Percentiles rank a stretch among this genome's conserved stretches.
phyloP scores from a whole-genome alignment of 2,329 filamentous ascomycete species.

The Aspergillus pseudonomiae region DNA sequence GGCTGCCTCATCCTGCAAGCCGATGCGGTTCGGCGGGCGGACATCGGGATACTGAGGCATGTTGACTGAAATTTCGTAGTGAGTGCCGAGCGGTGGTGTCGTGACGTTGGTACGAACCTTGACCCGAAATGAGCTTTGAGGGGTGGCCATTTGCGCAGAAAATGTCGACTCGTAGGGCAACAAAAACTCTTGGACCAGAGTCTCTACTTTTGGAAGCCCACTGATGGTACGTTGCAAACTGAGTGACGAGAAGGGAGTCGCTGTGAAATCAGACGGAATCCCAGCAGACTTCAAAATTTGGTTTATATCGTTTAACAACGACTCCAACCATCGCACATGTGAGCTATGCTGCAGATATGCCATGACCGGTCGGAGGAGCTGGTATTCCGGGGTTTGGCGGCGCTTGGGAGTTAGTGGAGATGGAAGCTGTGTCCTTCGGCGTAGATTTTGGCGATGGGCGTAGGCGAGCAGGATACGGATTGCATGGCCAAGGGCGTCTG shows the following conservation, averaged over 20 bases:
- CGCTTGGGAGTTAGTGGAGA: conserved; percentile 57
- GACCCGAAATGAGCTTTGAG: conserved; percentile 42
- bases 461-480: conserved; percentile 78
- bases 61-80: conserved; percentile 41
- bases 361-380: conserved; percentile 63
- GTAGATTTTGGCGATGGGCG: conserved; percentile 74
- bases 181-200: conserved; percentile 46
- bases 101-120: conserved; percentile 40
- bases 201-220: conserved; percentile 37
- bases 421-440: conserved; percentile 65
- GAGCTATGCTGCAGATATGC: conserved; percentile 55
- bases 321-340: conserved; percentile 38
- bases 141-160: conserved; percentile 38
- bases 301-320: conserved; percentile 35
- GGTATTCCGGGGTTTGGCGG: conserved; percentile 54
- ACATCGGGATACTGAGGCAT: conserved; percentile 34
- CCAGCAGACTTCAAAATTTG: conserved; percentile 37
- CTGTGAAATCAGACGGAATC: conserved; percentile 31
- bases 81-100: conserved; percentile 39
- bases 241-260: conserved; percentile 31
- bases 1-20: conserved; percentile 38
- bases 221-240: conserved; percentile 15
- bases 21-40: conserved; percentile 37
- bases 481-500: conserved; percentile 67
- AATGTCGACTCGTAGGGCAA: conserved; percentile 48